These are phyloP conservation scores for Lachnellula cervina DNA, from an alignment of 2,329 filamentous ascomycete genomes.

Conservation along the genomic window DNA sequence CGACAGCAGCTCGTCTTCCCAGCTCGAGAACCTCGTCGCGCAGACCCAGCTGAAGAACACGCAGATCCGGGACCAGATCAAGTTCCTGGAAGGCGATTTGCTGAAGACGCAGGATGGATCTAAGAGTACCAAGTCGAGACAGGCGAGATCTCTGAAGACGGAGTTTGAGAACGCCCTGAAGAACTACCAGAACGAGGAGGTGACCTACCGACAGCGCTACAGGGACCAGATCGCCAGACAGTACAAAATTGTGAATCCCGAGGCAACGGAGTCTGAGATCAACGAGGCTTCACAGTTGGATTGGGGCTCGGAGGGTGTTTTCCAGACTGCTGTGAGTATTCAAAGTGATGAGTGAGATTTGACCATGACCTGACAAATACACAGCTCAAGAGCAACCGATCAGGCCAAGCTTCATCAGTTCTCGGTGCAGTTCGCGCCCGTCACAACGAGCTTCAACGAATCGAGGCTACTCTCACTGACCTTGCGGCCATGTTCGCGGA, in stretches of 20 bases:
- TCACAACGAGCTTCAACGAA: conserved; percentile 77
- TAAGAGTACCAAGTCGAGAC: conserved; percentile 64
- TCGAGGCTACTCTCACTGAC: conserved; percentile 70
- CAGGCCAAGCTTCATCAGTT: conserved; percentile 66
- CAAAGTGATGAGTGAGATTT: not conserved
- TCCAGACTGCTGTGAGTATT: conserved; percentile 69
- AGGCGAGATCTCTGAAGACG: conserved; percentile 67
- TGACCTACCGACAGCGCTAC: conserved; percentile 64
- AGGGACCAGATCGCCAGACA: conserved; percentile 75
- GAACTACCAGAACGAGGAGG: conserved; percentile 67
- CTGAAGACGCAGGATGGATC: conserved; percentile 55
- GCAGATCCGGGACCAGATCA: conserved; percentile 75
- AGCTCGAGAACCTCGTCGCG: conserved; percentile 59
- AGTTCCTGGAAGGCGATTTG: conserved; percentile 67
- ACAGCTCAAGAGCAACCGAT: conserved; percentile 70
- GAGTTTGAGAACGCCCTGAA: conserved; percentile 68
- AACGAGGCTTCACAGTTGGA: conserved; percentile 63
- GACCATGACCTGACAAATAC: conserved; percentile 14
- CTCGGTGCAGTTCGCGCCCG: conserved; percentile 75
- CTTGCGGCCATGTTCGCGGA: conserved; percentile 67
- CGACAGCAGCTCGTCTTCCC: conserved; percentile 47
- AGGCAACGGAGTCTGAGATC: conserved; percentile 70
- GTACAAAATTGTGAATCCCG: conserved; percentile 76
- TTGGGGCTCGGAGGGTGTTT: conserved; percentile 75
- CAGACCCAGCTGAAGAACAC: conserved; percentile 69